These are phyloP conservation scores for Pascua sp. DNA, from an alignment of 1,284 basidiomycete species.

Conservation along the genomic window DNA sequence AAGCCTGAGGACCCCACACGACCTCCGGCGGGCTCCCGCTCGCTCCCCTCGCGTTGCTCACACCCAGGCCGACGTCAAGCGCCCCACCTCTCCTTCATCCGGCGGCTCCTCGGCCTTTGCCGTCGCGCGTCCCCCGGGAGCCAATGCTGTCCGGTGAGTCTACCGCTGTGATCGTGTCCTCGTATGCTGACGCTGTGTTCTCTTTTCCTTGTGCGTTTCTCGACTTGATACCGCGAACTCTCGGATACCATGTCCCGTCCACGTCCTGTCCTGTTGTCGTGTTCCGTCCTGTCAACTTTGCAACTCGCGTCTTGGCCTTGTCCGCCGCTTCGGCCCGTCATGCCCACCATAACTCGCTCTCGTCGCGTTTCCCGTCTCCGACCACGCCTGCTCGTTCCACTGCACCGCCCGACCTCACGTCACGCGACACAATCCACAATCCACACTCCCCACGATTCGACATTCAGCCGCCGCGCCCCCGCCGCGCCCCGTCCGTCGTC, in stretches of 20 bases:
- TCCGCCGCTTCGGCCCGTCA: not conserved
- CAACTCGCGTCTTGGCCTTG: not conserved
- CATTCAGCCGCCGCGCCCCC: slow-evolving; percentile 72
- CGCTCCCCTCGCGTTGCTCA: too few species aligned
- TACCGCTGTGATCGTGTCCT: too few species aligned
- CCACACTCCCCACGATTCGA: too few species aligned
- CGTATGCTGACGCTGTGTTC: not conserved
- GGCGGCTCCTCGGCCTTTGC: slow-evolving; percentile 34
- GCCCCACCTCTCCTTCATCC: slow-evolving; percentile 39
- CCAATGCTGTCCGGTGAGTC: slow-evolving; percentile 46
- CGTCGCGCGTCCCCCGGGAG: slow-evolving; percentile 45
- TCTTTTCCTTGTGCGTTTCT: not conserved
- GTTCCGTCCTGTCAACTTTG: not conserved
- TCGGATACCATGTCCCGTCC: too few species aligned
- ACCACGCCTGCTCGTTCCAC: not conserved
- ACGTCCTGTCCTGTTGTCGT: too few species aligned
- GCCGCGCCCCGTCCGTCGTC: slow-evolving; percentile 78
- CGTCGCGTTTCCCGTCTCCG: not conserved
- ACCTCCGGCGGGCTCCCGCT: too few species aligned
- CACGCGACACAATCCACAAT: too few species aligned
- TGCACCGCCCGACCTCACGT: not conserved
- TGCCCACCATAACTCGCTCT: not conserved
- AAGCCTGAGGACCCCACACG: too few species aligned
- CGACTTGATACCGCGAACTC: too few species aligned
- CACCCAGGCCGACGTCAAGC: slow-evolving; percentile 43